Base-by-base conservation (phyloP, 495 filamentous ascomycete genomes). In the Penicillium ochrochloron region DNA sequence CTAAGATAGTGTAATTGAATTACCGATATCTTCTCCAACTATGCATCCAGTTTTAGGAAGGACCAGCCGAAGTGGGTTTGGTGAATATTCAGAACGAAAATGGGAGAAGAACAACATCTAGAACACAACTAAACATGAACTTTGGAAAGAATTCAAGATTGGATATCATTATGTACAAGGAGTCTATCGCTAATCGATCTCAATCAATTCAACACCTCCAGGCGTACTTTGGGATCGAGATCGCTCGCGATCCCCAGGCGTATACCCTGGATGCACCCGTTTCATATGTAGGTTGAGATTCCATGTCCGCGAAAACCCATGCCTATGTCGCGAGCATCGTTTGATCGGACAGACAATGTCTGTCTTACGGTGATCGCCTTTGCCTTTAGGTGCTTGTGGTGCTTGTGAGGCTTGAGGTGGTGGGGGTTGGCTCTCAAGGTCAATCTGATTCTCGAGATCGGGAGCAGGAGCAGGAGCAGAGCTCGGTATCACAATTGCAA, bases 261-360 rank as follows among this genome's bases (percentile, higher is more conserved):
- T 58, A 60, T 75, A 71, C 1, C 59, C 50, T 8, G 72, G 73
- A 66, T 80, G 78, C 44, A 73, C 66, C 3, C 68, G 65, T 42
- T 74, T 72, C 61, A 81, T 59, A 64, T 81, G 78, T 21, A 72
- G 67, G 55, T 76, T 80, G 29, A 81, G 69, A 68, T 81, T 80
- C 77, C 77, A 80, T 17, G 34, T 61, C 15, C 78, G 75, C 2
- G 77, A 73, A 50, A 81, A 81, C 0, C 76, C 76, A 33, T 77
- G 60, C 8, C 25, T 50, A 60, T 78, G 73, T 51, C 76, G 73
- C 14, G 27, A 33, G 58, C 78, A 81, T 0, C 15, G 57, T 39
- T 35, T 64, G 10, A 80, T 29, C 0, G 77, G 78, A 44, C 78
- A 81, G 10, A 79, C 19, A 27, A 79, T n/a, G 46, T 74, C 70